These are phyloP conservation scores for Cryptococcus wingfieldii DNA, from an alignment of 1,284 basidiomycete genomes.

Conservation along the genomic window DNA sequence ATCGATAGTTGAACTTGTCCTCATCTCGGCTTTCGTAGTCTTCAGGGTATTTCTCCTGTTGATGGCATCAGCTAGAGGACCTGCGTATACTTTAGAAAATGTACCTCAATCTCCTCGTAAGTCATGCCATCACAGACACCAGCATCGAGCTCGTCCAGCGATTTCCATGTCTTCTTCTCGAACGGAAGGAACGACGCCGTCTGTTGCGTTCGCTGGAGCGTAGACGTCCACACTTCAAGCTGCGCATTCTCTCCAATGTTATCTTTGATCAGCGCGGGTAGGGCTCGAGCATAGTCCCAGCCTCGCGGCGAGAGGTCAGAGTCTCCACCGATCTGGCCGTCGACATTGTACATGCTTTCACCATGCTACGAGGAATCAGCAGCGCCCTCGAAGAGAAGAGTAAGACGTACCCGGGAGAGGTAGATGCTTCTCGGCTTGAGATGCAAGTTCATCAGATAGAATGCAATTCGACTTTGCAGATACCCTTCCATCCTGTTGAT, in stretches of 20 bases:
- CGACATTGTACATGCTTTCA: slow-evolving; percentile 94
- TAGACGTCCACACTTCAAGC: slow-evolving; percentile 96
- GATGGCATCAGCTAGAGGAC: not conserved
- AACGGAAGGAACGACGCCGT: slow-evolving; percentile 80
- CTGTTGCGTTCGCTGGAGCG: slow-evolving; percentile 85
- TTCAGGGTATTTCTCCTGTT: slow-evolving; percentile 85
- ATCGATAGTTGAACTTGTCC: slow-evolving; percentile 99
- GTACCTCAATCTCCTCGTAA: slow-evolving; percentile 94
- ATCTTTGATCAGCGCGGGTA: slow-evolving; percentile 82
- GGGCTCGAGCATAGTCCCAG: slow-evolving; percentile 74
- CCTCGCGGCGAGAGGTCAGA: slow-evolving; percentile 80
- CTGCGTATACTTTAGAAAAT: slow-evolving; percentile 12
- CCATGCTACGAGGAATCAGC: slow-evolving; percentile 69
- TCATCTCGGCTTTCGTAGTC: slow-evolving; percentile 98
- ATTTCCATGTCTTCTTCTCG: slow-evolving; percentile 96
- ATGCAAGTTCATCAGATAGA: slow-evolving; percentile 98
- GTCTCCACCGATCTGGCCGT: slow-evolving; percentile 96
- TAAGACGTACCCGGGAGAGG: slow-evolving; percentile 72
- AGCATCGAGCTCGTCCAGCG: slow-evolving; percentile 94
- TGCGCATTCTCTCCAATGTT: slow-evolving; percentile 72
- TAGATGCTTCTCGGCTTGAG: slow-evolving; percentile 95
- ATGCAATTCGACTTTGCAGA: slow-evolving; percentile 91
- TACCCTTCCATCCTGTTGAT: slow-evolving; percentile 86
- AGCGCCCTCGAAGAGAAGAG: not conserved
- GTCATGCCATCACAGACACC: slow-evolving; percentile 99